Evolutionary conservation across 805 yeast genomes (phyloP), one percentile per base, ranked within the genome.

Genomic region (Yamadazyma paraphyllophila): DNA sequence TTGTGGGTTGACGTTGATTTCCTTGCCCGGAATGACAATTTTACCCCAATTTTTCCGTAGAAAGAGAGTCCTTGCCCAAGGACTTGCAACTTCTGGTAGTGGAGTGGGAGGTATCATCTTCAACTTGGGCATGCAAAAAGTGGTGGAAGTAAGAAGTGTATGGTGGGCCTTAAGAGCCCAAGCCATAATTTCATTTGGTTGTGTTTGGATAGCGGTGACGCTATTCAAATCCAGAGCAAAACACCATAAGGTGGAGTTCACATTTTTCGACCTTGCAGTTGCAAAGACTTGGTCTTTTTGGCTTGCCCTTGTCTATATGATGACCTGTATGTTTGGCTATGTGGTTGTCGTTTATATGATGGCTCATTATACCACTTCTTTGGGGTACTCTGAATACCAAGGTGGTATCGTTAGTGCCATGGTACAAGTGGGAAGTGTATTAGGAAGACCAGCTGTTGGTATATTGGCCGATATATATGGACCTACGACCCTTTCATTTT

Each of bases 1-100:
- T 27, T 56, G 77, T 27, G 83, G 83, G 2, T 59, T 81, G 52
- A 80, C 88, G 0, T 58, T 80, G 12, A 67, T 81, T 30, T 76
- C 80, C 43, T 71, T 81, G 2, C 85, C 92, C 1, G 81, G 79
- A 4, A 65, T 81, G 15, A 72, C 81, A 2, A 62, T 84, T 11
- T 55, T 85, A 20, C 89, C 90, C 0, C 87, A 81, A 44, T 85
- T 87, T 85, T 86, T 86, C 59, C 62, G 78, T 36, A 82, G 78
- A 51, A 81, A 67, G 47, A 70, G 91, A 52, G 82, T 82, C 26
- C 57, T 74, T n/a, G 81, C 80, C 1, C 55, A 67, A 40, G 78
- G 80, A 2, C 14, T 78, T 2, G 65, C 73, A 3, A 67, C 78
- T 1, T 69, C 78, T 7, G 83, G 82, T 0, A 71, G 79, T 5